phyloP scores from a whole-genome alignment of 257 asterid species.

The Nicotiana obtusifolia region DNA sequence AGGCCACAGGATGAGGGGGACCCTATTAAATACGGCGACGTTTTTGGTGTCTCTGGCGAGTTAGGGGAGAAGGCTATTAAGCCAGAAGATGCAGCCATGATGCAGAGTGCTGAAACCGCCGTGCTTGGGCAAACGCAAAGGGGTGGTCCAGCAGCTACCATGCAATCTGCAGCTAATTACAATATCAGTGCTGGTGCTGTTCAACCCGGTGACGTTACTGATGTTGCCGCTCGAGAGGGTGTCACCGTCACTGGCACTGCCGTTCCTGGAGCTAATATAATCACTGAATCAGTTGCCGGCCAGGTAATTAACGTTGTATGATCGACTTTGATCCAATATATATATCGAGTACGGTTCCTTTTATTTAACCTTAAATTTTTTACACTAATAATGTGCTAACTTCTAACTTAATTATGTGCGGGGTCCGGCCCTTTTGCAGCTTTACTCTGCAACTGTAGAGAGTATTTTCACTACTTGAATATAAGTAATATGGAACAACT shows the following conservation, averaged over 20 bases:
- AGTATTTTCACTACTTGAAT: no score
- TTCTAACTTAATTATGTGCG: no score
- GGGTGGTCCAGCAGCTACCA: slow-evolving; percentile 54
- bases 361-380: no score
- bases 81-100: slow-evolving; percentile 66
- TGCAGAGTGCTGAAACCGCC: slow-evolving; percentile 55
- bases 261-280: slow-evolving; percentile 38
- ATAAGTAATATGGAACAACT: no score
- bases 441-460: no score
- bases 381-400: no score
- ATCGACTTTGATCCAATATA: no score
- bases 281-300: slow-evolving; percentile 60
- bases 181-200: slow-evolving; percentile 55
- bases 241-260: slow-evolving; percentile 42
- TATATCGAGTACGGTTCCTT: no score
- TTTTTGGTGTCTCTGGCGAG: slow-evolving; percentile 48
- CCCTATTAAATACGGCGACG: slow-evolving; percentile 55
- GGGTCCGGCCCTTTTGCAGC: no score
- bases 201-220: slow-evolving; percentile 33
- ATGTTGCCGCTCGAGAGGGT: slow-evolving; percentile 29
- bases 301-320: slow-evolving; percentile 26
- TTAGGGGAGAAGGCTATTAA: slow-evolving; percentile 45
- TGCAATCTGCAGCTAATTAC: slow-evolving; percentile 54
- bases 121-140: slow-evolving; percentile 45
- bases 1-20: slow-evolving; percentile 27